These are phyloP conservation scores for Hyphopichia pseudoburtonii DNA, from an alignment of 1,139 yeast genomes.

Conservation along the genomic window DNA sequence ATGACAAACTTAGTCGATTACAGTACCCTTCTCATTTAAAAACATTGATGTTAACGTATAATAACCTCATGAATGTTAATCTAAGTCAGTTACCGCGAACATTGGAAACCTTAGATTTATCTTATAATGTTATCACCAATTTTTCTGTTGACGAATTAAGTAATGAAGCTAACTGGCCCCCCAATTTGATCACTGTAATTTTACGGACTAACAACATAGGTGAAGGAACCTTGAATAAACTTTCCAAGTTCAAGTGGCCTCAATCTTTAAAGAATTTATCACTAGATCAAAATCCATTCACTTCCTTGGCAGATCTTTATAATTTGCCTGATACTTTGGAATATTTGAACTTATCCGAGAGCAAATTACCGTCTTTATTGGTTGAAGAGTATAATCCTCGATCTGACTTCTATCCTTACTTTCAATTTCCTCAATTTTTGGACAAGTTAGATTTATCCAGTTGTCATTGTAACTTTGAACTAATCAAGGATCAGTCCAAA, in stretches of 20 bases:
- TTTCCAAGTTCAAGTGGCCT: conserved; percentile 27
- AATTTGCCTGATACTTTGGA: conserved; percentile 23
- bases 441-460: conserved; percentile 20
- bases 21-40: conserved; percentile 22
- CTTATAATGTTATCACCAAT: conserved; percentile 15
- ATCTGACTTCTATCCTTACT: conserved; percentile 4
- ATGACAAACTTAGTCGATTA: conserved; percentile 12
- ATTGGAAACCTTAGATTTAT: conserved; percentile 30
- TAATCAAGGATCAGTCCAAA: conserved; percentile 1
- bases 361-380: conserved; percentile 8
- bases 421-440: conserved; percentile 25
- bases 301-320: conserved; percentile 16
- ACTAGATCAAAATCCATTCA: conserved; percentile 25
- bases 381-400: conserved; percentile 3
- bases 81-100: conserved; percentile 24
- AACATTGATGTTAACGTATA: conserved; percentile 37
- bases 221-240: conserved; percentile 16
- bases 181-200: conserved; percentile 22
- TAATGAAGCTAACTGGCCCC: conserved; percentile 30
- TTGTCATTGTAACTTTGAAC: conserved; percentile 4
- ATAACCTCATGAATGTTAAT: conserved; percentile 21
- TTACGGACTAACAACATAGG: conserved; percentile 23
- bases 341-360: conserved; percentile 20
- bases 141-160: conserved; percentile 12
- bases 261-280: conserved; percentile 19